Base-by-base conservation (phyloP, 2,329 filamentous ascomycete genomes). In the Aureobasidium mangrovei region DNA sequence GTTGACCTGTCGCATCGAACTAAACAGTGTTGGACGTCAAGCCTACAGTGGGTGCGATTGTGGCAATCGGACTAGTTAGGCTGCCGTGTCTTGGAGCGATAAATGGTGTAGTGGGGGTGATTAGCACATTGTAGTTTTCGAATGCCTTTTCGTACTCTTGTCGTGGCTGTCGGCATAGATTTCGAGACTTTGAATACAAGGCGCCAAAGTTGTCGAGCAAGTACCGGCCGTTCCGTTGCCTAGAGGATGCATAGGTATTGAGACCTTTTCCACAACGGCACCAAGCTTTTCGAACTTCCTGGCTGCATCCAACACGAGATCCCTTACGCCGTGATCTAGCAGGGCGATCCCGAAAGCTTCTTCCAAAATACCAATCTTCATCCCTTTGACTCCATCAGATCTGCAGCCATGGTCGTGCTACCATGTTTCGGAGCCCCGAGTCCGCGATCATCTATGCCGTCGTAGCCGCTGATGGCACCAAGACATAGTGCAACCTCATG, bases 1-100 rank as follows among this genome's bases (percentile, higher is more conserved):
- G 78, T 58, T 81, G 78, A 0, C 79, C 79, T 0, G 77, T 80
- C 2, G 76, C 70, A 59, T 82, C 78, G 63, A 82, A 82, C 2
- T 75, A 70, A 9, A 75, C 74, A 3, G 79, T 83, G 58, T 83
- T 82, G n/a, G 69, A 72, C 0, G 76, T 79, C 55, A 79, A 61
- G 0, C 79, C 79, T 32, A 81, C 75, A 31, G 75, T 76, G 7
- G 74, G 74, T 53, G 70, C 69, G 41, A 79, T 76, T 18, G 72
- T 74, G 41, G 72, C 69, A 9, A 71, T 63, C 2, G 73, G 73
- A 2, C 68, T 68, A 1, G 67, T 69, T 68, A 69, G 7, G 65
- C 59, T 3, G 60, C 59, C 69, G 46, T 77, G 73, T 9, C 65
- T 69, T 0, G 73, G 72, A 2, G 74, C 73, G 2, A 77, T 70